Base-by-base conservation (phyloP, 305 asterid genomes). In the Nicotiana rustica region DNA sequence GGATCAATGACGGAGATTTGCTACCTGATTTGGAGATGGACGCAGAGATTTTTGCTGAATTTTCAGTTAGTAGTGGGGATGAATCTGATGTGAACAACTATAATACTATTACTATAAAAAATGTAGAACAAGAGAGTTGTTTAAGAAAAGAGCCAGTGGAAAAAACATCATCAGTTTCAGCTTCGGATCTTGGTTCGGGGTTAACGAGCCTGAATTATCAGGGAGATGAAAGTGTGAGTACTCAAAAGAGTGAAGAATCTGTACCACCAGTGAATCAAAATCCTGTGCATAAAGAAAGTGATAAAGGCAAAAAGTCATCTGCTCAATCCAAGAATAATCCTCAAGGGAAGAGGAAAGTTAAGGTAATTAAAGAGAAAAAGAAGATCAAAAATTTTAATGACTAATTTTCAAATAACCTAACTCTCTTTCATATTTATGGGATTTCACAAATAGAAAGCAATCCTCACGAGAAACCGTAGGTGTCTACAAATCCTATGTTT, bases 11-110 rank as follows among this genome's bases (percentile, higher is more conserved):
- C 36, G 97, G 90, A 19, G 96, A 92, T 67, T 83, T 88, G 64
- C 73, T 95, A 76, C 97, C 95, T 2, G 99, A 95, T 91, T 83
- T 95, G 92, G 98, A 92, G 78, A 92, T 93, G 97, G 97, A 93
- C 85, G 88, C 94, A 1, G 97, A 92, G n/a, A 87, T 93, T 8
- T 87, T 95, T 7, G 92, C 93, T 19, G 97, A 91, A 1, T 92
- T 92, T 73, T 88, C 97, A 1, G 86, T 84, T 38, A 87, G 86
- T 41, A 89, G 83, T 1, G 87, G 87, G 2, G 92, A 88, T 19
- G 91, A 90, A 35, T 89, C 92, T 5, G 95, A 89, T 41, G 77
- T 78, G 12, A 87, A 86, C 76, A 19, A 78, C 9, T 61, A 41
- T 79, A 47, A 41, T 10, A 47, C 44, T 33, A 21, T 56, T 14